These are phyloP conservation scores for Ocimum tenuiflorum DNA, from an alignment of 257 asterid genomes.

Conservation along the genomic window DNA sequence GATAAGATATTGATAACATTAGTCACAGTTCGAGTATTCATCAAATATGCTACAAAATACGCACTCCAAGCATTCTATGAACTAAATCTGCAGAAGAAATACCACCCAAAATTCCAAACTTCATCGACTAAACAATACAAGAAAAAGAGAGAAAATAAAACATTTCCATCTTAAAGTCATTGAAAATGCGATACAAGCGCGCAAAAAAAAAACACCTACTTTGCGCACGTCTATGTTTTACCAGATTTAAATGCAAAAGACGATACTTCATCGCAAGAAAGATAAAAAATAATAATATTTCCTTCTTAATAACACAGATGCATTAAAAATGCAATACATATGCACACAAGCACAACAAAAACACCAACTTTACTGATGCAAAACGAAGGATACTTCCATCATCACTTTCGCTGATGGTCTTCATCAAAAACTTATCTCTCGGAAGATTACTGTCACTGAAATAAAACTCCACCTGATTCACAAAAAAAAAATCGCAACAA, in stretches of 20 bases:
- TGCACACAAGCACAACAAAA: not conserved
- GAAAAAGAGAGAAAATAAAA: not conserved
- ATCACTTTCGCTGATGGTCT: slow-evolving; percentile 62
- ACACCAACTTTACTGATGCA: not conserved
- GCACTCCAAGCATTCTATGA: too few relatives aligned
- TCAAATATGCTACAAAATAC: too few relatives aligned
- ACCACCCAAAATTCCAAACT: not conserved
- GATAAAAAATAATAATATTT: too few relatives aligned
- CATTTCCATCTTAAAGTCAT: too few relatives aligned
- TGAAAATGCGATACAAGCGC: too few relatives aligned
- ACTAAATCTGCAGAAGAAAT: not conserved
- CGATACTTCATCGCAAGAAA: too few relatives aligned
- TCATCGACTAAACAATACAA: not conserved
- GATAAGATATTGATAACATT: too few relatives aligned
- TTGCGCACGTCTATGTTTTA: too few relatives aligned
- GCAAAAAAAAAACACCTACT: too few relatives aligned
- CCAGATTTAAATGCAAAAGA: too few relatives aligned
- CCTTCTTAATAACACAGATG: not conserved
- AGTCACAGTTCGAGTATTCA: too few relatives aligned
- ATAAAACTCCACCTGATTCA: slow-evolving; percentile 86
- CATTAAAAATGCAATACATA: not conserved
- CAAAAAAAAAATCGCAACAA: not conserved
- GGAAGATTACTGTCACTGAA: slow-evolving; percentile 97
- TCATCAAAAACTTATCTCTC: slow-evolving; percentile 61
- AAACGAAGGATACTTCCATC: slow-evolving; percentile 81